Base-by-base conservation (phyloP, 257 asterid genomes). In the Sherardia arvensis region DNA sequence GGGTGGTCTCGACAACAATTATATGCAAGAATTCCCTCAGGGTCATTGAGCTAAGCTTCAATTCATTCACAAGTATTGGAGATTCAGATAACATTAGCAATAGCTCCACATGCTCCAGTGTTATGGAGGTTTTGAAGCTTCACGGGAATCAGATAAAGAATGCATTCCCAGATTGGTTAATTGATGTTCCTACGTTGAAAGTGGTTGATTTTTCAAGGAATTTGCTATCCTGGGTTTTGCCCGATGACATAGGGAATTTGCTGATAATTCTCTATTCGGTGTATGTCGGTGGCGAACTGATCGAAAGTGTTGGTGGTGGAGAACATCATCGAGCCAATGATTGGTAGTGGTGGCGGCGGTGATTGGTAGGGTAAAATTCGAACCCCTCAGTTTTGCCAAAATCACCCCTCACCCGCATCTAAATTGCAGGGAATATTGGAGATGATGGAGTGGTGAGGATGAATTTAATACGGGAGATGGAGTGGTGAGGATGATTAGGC, bases 61-160 rank as follows among this genome's bases (percentile, higher is more conserved):
- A 89, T 79, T 77, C 72, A 66, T 79, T 89, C 94, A 86, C 94
- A 87, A 84, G 94, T 30, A 71, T 89, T 53, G 84, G 59, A 34
- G 36, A 26, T 30, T 25, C 59, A 48, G 60, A 62, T 55, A 54
- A 40, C n/a, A n/a, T n/a, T n/a, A n/a, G n/a, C 64, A 80, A 73
- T 11, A 64, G 73, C 9, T 62, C 78, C 36, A 66, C 3, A 40
- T 84, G 88, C 67, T 75, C 61, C 3, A 79, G 93, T 65, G 79
- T 72, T 23, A 53, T 82, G 40, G 85, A 89, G 70, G 85, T 72
- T 34, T 69, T 89, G 10, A 82, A 81, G 70, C 82, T 89, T 82
- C 91, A 84, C 84, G 88, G 70, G 84, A 89, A 89, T 80, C 85
- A 77, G 76, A 89, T 89, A 65, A 74, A 69, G 59, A 85, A 82